phyloP scores from a whole-genome alignment of 2,329 filamentous ascomycete species.

The Rachicladosporium sp. region DNA sequence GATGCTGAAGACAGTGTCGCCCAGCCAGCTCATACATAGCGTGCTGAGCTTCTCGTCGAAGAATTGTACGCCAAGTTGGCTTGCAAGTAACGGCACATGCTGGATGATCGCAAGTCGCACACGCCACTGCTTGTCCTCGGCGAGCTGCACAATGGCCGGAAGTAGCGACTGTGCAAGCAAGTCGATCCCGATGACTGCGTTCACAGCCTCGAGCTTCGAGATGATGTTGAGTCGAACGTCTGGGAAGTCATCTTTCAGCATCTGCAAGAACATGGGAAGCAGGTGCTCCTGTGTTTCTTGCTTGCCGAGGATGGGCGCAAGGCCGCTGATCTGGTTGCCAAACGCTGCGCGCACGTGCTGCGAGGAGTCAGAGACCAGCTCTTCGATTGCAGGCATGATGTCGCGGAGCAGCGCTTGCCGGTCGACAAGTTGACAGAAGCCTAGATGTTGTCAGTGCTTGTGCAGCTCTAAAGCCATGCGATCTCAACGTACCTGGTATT shows the following conservation, averaged over 20 bases:
- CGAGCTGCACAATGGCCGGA: constrained; percentile 91
- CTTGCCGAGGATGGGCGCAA: constrained; percentile 94
- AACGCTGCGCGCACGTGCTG: constrained; percentile 94
- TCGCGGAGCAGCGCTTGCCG: constrained; percentile 80
- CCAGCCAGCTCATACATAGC: constrained; percentile 96
- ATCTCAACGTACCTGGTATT: constrained; percentile 55
- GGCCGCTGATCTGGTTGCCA: constrained; percentile 90
- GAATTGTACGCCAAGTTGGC: constrained; percentile 91
- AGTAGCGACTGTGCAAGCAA: constrained; percentile 91
- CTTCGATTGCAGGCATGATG: constrained; percentile 92
- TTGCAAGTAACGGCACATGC: constrained; percentile 92
- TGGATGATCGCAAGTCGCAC: constrained; percentile 97
- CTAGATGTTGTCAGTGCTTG: constrained; percentile 32
- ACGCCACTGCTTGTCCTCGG: constrained; percentile 98
- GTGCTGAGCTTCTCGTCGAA: constrained; percentile 95
- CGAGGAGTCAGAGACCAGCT: constrained; percentile 87
- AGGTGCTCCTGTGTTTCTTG: constrained; percentile 97
- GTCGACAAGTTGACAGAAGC: constrained; percentile 86
- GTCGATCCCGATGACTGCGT: constrained; percentile 97
- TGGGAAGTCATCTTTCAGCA: constrained; percentile 98
- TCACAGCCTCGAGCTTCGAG: constrained; percentile 97
- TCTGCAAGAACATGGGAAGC: constrained; percentile 95
- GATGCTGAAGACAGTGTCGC: constrained; percentile 97
- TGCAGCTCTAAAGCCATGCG: constrained; percentile 1
- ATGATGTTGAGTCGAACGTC: constrained; percentile 98